These are phyloP conservation scores for Jasminum sambac DNA, from an alignment of 257 asterid species.

Conservation along the genomic window DNA sequence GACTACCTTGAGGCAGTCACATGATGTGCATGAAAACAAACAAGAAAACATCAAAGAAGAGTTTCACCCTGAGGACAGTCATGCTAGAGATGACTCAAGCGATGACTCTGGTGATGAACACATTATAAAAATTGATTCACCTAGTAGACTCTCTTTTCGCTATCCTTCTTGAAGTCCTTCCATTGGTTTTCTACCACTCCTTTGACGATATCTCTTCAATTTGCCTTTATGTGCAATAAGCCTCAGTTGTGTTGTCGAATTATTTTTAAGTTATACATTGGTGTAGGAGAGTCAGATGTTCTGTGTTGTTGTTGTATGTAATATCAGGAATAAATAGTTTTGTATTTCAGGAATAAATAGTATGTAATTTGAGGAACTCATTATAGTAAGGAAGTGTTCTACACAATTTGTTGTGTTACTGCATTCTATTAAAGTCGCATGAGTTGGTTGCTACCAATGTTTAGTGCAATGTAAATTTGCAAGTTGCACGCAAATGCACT, in stretches of 20 bases:
- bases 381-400: background rate
- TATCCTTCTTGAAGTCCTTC: conserved; percentile 33
- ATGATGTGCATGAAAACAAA: conserved; percentile 30
- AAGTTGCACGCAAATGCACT: no score
- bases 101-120: conserved; percentile 87
- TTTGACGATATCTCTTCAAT: background rate
- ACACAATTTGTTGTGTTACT: background rate
- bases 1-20: conserved; percentile 42
- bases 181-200: background rate
- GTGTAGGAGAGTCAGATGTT: background rate
- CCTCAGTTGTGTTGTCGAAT: no score
- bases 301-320: background rate
- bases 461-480: no score
- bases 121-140: conserved; percentile 74
- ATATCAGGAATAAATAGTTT: background rate
- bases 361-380: background rate
- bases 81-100: conserved; percentile 49
- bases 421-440: background rate
- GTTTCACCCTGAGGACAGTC: conserved; percentile 29
- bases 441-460: background rate
- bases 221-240: background rate
- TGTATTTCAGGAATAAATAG: background rate
- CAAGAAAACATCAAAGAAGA: conserved; percentile 23
- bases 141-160: conserved; percentile 65
- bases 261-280: background rate